These are phyloP conservation scores for Micractinium sp. DNA, from an alignment of 139 green algal species.

Conservation along the genomic window DNA sequence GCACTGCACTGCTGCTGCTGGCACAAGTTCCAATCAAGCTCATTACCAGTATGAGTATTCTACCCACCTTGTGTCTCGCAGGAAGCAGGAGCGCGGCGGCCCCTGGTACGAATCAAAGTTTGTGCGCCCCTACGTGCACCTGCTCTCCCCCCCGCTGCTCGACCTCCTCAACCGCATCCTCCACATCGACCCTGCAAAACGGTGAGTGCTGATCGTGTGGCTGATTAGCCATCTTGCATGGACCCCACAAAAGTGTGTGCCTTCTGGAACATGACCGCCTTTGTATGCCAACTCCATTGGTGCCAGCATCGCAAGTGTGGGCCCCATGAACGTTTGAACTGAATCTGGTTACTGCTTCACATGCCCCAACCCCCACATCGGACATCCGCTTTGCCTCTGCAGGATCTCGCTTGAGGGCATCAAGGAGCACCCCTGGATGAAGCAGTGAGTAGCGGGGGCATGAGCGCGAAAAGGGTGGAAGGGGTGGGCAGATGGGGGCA, in stretches of 20 bases:
- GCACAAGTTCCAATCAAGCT: too few relatives aligned
- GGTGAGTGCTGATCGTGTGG: too few relatives aligned
- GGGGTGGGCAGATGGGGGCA: not conserved
- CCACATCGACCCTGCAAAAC: constrained; percentile 48
- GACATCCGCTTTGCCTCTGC: not conserved
- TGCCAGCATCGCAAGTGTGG: too few relatives aligned
- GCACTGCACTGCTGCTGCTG: not conserved
- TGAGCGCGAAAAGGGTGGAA: too few relatives aligned
- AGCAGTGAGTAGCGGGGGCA: too few relatives aligned
- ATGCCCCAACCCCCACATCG: not conserved
- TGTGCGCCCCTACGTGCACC: constrained; percentile 45
- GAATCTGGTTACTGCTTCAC: too few relatives aligned
- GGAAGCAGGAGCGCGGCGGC: constrained; percentile 48
- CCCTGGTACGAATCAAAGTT: constrained; percentile 48
- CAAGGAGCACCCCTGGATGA: constrained; percentile 59
- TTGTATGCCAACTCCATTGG: too few relatives aligned
- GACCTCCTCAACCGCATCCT: constrained; percentile 63
- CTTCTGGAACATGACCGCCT: not conserved
- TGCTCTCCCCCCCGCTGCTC: constrained; percentile 24
- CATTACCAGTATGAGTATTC: too few relatives aligned
- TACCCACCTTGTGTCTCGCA: constrained; percentile 10
- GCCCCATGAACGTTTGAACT: not conserved
- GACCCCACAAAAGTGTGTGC: not conserved
- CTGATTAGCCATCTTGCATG: too few relatives aligned
- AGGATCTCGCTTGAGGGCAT: constrained; percentile 49